phyloP scores from a whole-genome alignment of 2,329 filamentous ascomycete species.

The Fusarium bactridioides region DNA sequence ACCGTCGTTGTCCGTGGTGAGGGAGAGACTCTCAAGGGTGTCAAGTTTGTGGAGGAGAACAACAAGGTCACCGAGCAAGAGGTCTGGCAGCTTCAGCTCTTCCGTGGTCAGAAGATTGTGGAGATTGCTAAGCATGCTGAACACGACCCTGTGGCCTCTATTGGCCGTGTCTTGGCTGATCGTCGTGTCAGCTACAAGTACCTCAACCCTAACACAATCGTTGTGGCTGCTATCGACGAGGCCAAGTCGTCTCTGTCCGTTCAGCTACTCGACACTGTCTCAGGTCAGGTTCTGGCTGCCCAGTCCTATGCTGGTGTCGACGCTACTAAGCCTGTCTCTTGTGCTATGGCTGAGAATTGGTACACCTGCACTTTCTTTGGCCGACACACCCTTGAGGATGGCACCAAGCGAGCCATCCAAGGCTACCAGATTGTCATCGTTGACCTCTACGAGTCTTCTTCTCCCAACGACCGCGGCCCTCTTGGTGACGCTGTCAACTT shows the following conservation, averaged over 20 bases:
- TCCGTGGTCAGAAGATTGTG: slow-evolving; percentile 71
- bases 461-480: slow-evolving; percentile 84
- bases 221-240: slow-evolving; percentile 75
- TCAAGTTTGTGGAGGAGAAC: slow-evolving; percentile 58
- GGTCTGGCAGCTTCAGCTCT: slow-evolving; percentile 78
- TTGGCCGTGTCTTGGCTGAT: slow-evolving; percentile 91
- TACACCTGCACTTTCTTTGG: slow-evolving; percentile 84
- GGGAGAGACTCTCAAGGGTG: slow-evolving; percentile 61
- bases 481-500: slow-evolving; percentile 75
- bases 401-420: slow-evolving; percentile 67
- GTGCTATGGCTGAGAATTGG: slow-evolving; percentile 92
- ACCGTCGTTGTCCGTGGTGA: slow-evolving; percentile 62
- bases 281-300: slow-evolving; percentile 80
- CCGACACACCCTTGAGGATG: slow-evolving; percentile 64
- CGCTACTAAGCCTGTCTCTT: slow-evolving; percentile 74
- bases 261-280: slow-evolving; percentile 86
- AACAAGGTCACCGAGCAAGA: slow-evolving; percentile 54
- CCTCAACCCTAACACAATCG: slow-evolving; percentile 83
- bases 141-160: slow-evolving; percentile 91
- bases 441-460: slow-evolving; percentile 88
- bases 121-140: slow-evolving; percentile 72
- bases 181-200: slow-evolving; percentile 98
- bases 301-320: slow-evolving; percentile 78
- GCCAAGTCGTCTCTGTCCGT: slow-evolving; percentile 68
- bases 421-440: slow-evolving; percentile 87